Evolutionary conservation across 163 green algal species (phyloP).

Genomic region (Prototheca wickerhamii): DNA sequence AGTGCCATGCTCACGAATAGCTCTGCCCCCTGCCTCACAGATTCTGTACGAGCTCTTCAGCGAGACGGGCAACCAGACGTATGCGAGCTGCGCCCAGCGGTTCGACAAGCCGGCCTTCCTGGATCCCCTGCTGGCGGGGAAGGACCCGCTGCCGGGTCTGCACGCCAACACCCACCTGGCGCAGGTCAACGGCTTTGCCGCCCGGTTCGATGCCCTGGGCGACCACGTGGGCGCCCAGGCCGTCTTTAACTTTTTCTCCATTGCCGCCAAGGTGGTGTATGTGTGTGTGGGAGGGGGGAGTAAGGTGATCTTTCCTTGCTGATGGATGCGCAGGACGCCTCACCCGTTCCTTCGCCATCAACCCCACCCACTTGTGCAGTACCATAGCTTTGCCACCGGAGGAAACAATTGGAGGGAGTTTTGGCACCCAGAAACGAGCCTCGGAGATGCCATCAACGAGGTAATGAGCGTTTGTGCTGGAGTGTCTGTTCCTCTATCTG

Average conservation of each 20-base stretch:
- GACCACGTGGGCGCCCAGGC: conserved; percentile 20
- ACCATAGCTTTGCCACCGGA: conserved; percentile 21
- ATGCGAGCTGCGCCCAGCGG: conserved; percentile 24
- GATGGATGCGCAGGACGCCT: not conserved
- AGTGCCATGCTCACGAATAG: not conserved
- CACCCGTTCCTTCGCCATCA: not conserved
- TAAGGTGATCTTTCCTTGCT: not conserved
- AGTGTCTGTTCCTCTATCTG: no score
- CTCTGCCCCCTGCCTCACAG: conserved; percentile 3
- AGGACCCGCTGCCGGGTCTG: conserved; percentile 40
- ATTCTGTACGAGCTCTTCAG: conserved; percentile 48
- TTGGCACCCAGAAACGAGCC: conserved; percentile 13
- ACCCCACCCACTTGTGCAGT: conserved; percentile 1
- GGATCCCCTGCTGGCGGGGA: conserved; percentile 24
- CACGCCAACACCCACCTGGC: conserved; percentile 70
- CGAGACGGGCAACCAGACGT: conserved; percentile 17
- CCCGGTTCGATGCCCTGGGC: conserved; percentile 32
- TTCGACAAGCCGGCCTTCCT: conserved; percentile 58
- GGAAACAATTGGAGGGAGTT: conserved; percentile 32
- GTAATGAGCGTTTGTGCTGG: no score
- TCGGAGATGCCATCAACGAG: conserved; percentile 20
- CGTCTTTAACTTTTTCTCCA: conserved; percentile 29
- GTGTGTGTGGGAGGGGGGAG: not conserved
- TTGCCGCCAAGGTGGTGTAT: conserved; percentile 8
- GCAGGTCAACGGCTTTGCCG: conserved; percentile 59